Base-by-base conservation (phyloP, 1,139 yeast species). In the Debaryomycetaceae sp. region DNA sequence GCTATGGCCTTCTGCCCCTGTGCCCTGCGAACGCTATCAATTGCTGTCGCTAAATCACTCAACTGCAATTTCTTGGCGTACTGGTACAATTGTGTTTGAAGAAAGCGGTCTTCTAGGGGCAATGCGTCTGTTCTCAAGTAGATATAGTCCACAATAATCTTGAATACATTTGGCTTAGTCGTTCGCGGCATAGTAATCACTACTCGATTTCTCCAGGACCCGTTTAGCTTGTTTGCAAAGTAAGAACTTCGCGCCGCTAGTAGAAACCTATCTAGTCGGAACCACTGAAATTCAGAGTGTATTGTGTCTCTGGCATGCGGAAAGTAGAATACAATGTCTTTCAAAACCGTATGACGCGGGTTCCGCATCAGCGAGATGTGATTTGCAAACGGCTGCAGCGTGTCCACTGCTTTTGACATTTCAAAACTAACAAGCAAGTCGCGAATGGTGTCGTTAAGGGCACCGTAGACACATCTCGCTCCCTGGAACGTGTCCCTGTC, bases 401-500 rank as follows among this genome's bases (percentile, higher is more conserved):
- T 49, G 45, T 80, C 86, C 5, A 76, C 77, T 0, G 77, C 73
- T 42, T 77, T 80, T 4, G 83, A 69, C 27, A 80, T 67, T 45
- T 78, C 86, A 44, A 67, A 76, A 32, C 73, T 62, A 13, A 76
- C 47, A 32, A 81, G 51, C 16, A 77, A 47, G 30, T 70, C 66
- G 27, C 86, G 51, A 16, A 81, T 81, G 10, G 58, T 52, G 42
- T 78, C 85, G 16, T 69, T 81, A 32, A 81, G 51, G 0, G 92
- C 92, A 2, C 87, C 92, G 44, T 81, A 79, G 2, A 80, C 63
- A 39, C 90, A 80, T 26, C 92, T 62, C 8, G 79, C 85, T 3
- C 93, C 92, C 49, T 80, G 82, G 44, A 74, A 75, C 14, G 86
- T 76, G 44, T 80, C 90, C 44, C 86, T 62, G 47, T 79, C 87